phyloP scores from a whole-genome alignment of 2,329 filamentous ascomycete species.

The Graphiopsis chlorocephala region DNA sequence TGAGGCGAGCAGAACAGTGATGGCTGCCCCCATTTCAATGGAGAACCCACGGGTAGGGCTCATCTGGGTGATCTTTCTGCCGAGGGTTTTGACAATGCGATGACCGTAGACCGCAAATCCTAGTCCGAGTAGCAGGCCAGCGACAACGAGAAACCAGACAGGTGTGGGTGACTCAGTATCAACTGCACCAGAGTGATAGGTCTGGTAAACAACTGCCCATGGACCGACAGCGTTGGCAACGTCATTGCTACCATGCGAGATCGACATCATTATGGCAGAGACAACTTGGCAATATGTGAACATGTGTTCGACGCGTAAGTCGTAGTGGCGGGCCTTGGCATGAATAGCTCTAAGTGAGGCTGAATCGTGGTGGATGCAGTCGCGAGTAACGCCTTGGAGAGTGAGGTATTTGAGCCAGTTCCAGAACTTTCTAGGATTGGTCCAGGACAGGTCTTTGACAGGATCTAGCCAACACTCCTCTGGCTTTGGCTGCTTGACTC shows the following conservation, averaged over 20 bases:
- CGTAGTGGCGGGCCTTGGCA: constrained; percentile 47
- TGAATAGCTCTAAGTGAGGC: constrained; percentile 52
- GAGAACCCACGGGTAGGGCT: constrained; percentile 58
- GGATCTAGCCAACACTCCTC: constrained; percentile 4
- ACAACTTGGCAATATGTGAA: constrained; percentile 65
- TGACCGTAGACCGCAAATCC: constrained; percentile 59
- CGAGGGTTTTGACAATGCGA: constrained; percentile 60
- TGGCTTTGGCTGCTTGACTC: not conserved
- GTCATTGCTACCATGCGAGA: constrained; percentile 68
- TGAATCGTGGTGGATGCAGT: constrained; percentile 32
- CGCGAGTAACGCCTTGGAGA: constrained; percentile 24
- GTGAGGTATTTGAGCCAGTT: constrained; percentile 20
- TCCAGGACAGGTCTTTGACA: not conserved
- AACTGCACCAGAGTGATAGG: constrained; percentile 52
- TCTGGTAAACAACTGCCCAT: constrained; percentile 58
- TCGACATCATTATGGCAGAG: constrained; percentile 67
- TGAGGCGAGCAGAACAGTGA: constrained; percentile 62
- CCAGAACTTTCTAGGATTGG: constrained; percentile 22
- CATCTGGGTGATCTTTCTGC: constrained; percentile 59
- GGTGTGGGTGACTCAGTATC: constrained; percentile 52
- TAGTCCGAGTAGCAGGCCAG: constrained; percentile 51
- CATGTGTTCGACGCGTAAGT: constrained; percentile 60
- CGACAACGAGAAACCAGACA: constrained; percentile 58
- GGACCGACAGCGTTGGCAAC: constrained; percentile 60
- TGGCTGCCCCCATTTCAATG: constrained; percentile 58